These are phyloP conservation scores for Linum usitatissimum DNA, from an alignment of 345 rosid genomes.

Conservation along the genomic window DNA sequence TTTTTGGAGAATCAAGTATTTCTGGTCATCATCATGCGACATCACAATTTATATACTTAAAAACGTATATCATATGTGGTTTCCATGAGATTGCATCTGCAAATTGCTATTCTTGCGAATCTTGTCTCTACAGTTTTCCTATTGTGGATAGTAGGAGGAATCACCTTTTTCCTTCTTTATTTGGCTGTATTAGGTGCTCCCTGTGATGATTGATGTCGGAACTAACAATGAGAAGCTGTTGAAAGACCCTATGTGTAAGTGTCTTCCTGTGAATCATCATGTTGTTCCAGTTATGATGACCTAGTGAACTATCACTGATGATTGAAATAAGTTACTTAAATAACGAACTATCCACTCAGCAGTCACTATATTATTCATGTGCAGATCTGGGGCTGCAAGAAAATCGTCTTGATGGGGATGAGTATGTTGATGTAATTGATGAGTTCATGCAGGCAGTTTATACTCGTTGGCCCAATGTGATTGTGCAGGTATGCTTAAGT, in stretches of 20 bases:
- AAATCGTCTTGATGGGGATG: slow-evolving; percentile 75
- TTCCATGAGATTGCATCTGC: neutral
- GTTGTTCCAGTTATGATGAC: neutral
- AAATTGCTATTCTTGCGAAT: slow-evolving; percentile 1
- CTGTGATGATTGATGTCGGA: slow-evolving; percentile 99
- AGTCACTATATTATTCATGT: slow-evolving; percentile 14
- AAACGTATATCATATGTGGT: neutral
- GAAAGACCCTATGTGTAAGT: slow-evolving; percentile 74
- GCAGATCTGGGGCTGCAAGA: slow-evolving; percentile 92
- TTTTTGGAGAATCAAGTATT: neutral
- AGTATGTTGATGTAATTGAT: slow-evolving; percentile 63
- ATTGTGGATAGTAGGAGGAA: neutral
- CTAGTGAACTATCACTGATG: neutral
- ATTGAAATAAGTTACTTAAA: neutral
- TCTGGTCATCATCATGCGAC: neutral
- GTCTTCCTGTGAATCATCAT: slow-evolving; percentile 3
- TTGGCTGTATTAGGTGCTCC: slow-evolving; percentile 59
- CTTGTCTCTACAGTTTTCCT: neutral
- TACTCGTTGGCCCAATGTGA: slow-evolving; percentile 95
- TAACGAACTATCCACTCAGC: neutral
- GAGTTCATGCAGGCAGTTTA: slow-evolving; percentile 98
- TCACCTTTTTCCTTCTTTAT: neutral
- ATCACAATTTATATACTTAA: neutral
- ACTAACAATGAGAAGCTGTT: slow-evolving; percentile 92
- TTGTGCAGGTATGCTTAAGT: slow-evolving; percentile 62